Percentiles rank a stretch among this genome's conserved stretches.
These are phyloP conservation scores for Lasiosphaeriaceae sp. DNA, from an alignment of 495 filamentous ascomycete species.

Conservation along the genomic window DNA sequence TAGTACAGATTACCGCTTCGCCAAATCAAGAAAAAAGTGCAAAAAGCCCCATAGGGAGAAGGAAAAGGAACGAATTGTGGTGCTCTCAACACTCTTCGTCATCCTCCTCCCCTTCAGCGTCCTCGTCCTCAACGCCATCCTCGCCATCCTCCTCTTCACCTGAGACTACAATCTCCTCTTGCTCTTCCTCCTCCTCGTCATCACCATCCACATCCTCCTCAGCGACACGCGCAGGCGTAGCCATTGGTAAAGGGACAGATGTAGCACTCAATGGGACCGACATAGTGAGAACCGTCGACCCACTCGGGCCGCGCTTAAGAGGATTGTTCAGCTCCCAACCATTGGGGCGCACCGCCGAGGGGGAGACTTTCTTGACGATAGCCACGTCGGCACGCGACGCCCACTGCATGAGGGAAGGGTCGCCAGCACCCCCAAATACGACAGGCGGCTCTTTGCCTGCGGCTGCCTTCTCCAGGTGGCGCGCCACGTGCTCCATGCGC, in stretches of 20 bases:
- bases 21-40: background rate
- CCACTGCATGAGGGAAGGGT: conserved; percentile 43
- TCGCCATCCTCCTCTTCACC: conserved; percentile 8
- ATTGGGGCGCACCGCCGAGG: background rate
- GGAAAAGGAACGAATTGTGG: background rate
- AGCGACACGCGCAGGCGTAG: background rate
- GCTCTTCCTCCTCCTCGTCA: background rate
- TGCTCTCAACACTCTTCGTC: background rate
- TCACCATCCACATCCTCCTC: background rate
- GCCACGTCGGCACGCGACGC: conserved; percentile 34
- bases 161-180: conserved; percentile 13
- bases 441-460: conserved; percentile 22
- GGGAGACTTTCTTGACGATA: conserved; percentile 26
- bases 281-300: background rate
- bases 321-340: conserved; percentile 15
- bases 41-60: background rate
- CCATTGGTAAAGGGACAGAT: background rate
- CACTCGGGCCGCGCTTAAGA: conserved; percentile 3
- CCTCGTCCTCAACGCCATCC: conserved; percentile 11
- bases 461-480: conserved; percentile 11
- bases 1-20: background rate
- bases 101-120: conserved; percentile 1
- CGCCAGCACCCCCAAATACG: conserved; percentile 34
- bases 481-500: conserved; percentile 82
- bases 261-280: background rate